phyloP scores from a whole-genome alignment of 768 basidiomycete genomes.

The Pleurotus platypus region DNA sequence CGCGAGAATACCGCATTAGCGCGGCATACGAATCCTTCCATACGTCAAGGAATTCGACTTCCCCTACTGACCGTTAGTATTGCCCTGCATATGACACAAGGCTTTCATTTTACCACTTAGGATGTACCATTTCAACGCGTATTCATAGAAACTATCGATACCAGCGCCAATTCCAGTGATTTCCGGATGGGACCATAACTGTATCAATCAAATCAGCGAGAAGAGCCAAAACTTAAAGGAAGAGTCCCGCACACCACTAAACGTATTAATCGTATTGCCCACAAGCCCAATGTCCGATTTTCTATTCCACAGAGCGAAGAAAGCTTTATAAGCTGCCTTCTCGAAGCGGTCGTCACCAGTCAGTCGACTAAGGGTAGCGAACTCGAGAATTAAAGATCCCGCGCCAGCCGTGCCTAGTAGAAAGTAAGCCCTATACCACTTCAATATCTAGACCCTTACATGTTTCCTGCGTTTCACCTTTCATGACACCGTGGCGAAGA shows the following conservation, averaged over 20 bases:
- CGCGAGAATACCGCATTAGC: conserved; percentile 81
- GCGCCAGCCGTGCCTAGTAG: conserved; percentile 82
- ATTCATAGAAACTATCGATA: conserved; percentile 94
- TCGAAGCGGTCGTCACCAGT: conserved; percentile 91
- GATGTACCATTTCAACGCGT: conserved; percentile 90
- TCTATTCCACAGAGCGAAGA: conserved; percentile 92
- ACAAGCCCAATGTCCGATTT: conserved; percentile 81
- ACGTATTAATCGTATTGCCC: conserved; percentile 84
- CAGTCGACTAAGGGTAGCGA: conserved; percentile 87
- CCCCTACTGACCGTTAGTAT: conserved; percentile 42
- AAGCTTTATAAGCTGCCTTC: conserved; percentile 84
- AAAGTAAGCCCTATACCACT: conserved; percentile 6
- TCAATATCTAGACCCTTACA: conserved; percentile 39
- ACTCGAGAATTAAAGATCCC: conserved; percentile 90
- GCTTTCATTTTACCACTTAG: conserved; percentile 53
- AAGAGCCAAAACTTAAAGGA: conserved; percentile 2
- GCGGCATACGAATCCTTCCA: conserved; percentile 83
- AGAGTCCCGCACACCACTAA: conserved; percentile 61
- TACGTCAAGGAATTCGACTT: conserved; percentile 76
- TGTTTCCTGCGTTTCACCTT: conserved; percentile 78
- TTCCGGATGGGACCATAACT: conserved; percentile 70
- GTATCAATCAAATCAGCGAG: conserved; percentile 28
- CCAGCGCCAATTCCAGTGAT: conserved; percentile 87
- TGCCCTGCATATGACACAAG: not conserved
- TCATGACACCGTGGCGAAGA: conserved; percentile 70